These are phyloP conservation scores for Entomortierella beljakovae DNA, from an alignment of 192 early-diverging fungal species.

Conservation along the genomic window DNA sequence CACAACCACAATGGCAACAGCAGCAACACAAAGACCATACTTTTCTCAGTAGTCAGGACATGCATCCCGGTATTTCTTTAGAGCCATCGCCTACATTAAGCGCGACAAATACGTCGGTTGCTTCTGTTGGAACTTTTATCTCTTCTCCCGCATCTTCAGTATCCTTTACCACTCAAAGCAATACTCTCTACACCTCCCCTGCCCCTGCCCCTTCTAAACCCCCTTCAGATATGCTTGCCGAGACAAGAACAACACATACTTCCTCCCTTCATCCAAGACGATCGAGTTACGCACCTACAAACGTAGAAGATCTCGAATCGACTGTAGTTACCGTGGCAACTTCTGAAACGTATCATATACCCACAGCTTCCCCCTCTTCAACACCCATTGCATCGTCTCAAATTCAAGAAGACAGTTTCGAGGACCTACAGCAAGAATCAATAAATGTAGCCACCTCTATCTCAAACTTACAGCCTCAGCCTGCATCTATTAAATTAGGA, in stretches of 20 bases:
- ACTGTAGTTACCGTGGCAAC: background rate
- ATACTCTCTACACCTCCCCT: background rate
- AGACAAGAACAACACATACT: background rate
- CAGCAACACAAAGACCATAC: background rate
- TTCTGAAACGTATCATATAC: background rate
- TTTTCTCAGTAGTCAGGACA: conserved; percentile 2
- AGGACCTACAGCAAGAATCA: background rate
- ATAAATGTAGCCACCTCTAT: background rate
- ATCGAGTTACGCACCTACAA: background rate
- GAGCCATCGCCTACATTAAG: conserved; percentile 2
- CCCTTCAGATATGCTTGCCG: conserved; percentile 4
- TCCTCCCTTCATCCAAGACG: background rate
- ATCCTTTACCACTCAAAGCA: background rate
- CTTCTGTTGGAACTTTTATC: background rate
- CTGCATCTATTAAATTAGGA: background rate
- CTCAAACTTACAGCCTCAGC: background rate
- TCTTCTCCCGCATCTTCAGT: conserved; percentile 4
- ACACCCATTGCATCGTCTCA: background rate
- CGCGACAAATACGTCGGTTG: background rate
- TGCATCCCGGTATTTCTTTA: background rate
- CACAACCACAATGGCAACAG: background rate
- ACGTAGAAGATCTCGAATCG: background rate
- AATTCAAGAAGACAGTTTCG: background rate
- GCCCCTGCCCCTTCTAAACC: background rate
- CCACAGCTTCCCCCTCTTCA: background rate